Evolutionary conservation across 148 eudicot species (phyloP).

Genomic region (Simmondsia chinensis): DNA sequence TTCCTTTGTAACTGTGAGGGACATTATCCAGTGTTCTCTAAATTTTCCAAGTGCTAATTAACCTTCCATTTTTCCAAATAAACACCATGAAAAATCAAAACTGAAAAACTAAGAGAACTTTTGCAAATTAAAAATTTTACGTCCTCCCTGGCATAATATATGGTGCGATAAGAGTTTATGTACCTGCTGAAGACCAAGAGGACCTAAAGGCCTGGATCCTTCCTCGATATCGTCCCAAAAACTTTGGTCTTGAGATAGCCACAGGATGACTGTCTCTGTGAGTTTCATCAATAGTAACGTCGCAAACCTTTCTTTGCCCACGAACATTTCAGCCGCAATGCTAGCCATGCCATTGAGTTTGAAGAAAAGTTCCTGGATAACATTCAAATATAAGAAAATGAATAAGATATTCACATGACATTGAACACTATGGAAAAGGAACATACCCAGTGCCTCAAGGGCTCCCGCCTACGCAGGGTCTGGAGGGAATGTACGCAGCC

Average conservation of each 20-base stretch:
- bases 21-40: too few relatives aligned
- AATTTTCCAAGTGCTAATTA: too few relatives aligned
- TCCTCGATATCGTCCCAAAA: slow-evolving; percentile 98
- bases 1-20: too few relatives aligned
- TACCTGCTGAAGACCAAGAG: slow-evolving; percentile 92
- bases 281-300: slow-evolving; percentile 84
- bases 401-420: neutral
- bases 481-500: too few relatives aligned
- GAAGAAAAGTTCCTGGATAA: slow-evolving; percentile 71
- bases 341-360: slow-evolving; percentile 77
- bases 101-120: neutral
- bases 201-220: slow-evolving; percentile 76
- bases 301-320: slow-evolving; percentile 85
- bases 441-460: too few relatives aligned
- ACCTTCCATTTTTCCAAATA: too few relatives aligned
- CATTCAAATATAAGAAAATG: slow-evolving; percentile 2
- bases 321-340: slow-evolving; percentile 88
- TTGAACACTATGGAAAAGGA: too few relatives aligned
- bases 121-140: too few relatives aligned
- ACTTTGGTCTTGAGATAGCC: slow-evolving; percentile 85
- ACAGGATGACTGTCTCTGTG: slow-evolving; percentile 79
- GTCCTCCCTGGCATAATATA: too few relatives aligned
- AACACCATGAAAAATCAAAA: neutral
- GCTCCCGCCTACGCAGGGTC: too few relatives aligned
- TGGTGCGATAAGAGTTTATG: too few relatives aligned